Conservation (phyloP, 768 basidiomycete genomes). For the Tylopilus felleus region DNA sequence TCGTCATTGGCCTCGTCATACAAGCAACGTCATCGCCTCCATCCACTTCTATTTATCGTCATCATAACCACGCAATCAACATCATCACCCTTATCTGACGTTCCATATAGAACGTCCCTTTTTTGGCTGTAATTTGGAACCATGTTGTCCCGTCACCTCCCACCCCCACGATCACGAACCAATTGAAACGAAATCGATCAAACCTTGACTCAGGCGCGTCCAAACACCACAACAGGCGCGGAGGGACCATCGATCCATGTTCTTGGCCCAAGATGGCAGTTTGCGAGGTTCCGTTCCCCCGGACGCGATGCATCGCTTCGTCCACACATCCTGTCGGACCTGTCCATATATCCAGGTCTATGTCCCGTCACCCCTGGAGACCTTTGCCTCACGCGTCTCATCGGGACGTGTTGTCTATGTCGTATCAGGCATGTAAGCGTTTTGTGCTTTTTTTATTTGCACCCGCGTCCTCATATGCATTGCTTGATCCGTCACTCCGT, state of each 20-base stretch:
- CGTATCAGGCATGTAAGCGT: neutral
- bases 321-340: neutral
- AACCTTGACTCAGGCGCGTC: slow-evolving; percentile 14
- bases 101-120: neutral
- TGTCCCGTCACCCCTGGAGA: neutral
- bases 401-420: neutral
- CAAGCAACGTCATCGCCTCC: neutral
- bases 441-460: no score
- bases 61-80: neutral
- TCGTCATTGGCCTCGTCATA: neutral
- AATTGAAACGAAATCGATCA: slow-evolving; percentile 14
- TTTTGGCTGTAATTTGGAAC: slow-evolving; percentile 7
- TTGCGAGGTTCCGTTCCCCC: neutral
- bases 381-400: neutral
- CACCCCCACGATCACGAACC: slow-evolving; percentile 17
- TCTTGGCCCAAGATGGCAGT: slow-evolving; percentile 1
- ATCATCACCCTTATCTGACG: slow-evolving; percentile 14
- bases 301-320: neutral
- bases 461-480: no score
- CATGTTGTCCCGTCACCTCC: slow-evolving; percentile 1
- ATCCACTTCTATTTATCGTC: neutral
- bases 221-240: slow-evolving; percentile 5
- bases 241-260: slow-evolving; percentile 7
- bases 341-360: neutral
- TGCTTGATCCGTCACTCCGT: neutral